Evolutionary conservation across 2,329 filamentous ascomycete genomes (phyloP).

Genomic region (Fusarium torreyae): DNA sequence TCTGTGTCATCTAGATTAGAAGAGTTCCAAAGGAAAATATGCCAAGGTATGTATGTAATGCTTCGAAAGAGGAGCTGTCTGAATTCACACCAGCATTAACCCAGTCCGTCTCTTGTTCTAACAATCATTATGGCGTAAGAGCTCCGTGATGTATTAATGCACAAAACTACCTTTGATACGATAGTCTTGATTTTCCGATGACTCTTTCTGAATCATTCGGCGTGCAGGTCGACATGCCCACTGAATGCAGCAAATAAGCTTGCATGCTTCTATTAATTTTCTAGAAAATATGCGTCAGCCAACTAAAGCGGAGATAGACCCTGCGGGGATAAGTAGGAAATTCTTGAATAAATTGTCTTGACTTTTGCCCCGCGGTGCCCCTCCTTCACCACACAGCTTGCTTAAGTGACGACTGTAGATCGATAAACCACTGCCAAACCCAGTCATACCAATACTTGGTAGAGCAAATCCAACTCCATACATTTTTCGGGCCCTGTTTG

Average conservation of each 20-base stretch:
- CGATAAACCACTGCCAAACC: conserved; percentile 11
- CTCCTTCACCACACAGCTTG: conserved; percentile 28
- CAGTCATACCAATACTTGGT: not conserved
- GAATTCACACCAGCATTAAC: conserved; percentile 17
- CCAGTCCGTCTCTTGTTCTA: conserved; percentile 3
- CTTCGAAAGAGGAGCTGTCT: not conserved
- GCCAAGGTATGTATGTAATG: not conserved
- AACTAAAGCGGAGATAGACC: conserved; percentile 18
- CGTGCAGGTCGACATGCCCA: conserved; percentile 3
- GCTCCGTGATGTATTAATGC: not conserved
- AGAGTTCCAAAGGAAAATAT: not conserved
- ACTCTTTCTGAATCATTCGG: conserved; percentile 43
- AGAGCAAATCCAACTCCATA: not conserved
- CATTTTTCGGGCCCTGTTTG: conserved; percentile 5
- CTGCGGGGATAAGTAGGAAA: conserved; percentile 20
- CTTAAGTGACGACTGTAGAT: conserved; percentile 3
- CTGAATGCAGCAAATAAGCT: conserved; percentile 29
- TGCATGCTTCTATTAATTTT: conserved; percentile 24
- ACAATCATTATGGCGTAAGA: conserved; percentile 9
- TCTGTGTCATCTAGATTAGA: not conserved
- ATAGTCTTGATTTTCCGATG: conserved; percentile 22
- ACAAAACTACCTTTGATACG: not conserved
- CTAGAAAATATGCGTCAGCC: conserved; percentile 16
- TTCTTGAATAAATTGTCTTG: conserved; percentile 17
- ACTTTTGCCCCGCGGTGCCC: conserved; percentile 43